These are phyloP conservation scores for Coleophoma eucalyptorum DNA, from an alignment of 2,329 filamentous ascomycete genomes.

Conservation along the genomic window DNA sequence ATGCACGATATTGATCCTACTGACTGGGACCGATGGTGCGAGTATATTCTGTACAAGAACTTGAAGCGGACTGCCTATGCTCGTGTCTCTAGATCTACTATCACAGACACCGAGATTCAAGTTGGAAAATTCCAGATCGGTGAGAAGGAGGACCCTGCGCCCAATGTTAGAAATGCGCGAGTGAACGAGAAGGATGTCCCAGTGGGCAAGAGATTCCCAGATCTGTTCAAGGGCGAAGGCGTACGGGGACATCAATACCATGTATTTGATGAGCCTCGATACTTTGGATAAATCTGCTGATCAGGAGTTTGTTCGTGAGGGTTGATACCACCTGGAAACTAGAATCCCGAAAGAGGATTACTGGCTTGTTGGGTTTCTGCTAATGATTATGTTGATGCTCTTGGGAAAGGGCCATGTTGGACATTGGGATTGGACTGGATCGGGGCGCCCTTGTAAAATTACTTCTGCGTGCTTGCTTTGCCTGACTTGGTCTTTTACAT, in stretches of 20 bases:
- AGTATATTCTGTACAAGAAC: slow-evolving; percentile 95
- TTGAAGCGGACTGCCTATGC: slow-evolving; percentile 86
- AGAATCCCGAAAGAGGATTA: too few species aligned
- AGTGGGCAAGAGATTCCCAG: slow-evolving; percentile 77
- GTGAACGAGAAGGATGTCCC: slow-evolving; percentile 72
- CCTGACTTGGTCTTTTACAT: too few species aligned
- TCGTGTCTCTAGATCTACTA: slow-evolving; percentile 80
- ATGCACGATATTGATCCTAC: slow-evolving; percentile 93
- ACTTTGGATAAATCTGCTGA: slow-evolving; percentile 38
- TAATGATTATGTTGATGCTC: too few species aligned
- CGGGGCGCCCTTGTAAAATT: too few species aligned
- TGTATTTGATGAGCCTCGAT: slow-evolving; percentile 89
- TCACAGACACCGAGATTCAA: slow-evolving; percentile 96
- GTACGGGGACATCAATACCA: slow-evolving; percentile 90
- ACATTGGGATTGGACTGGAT: too few species aligned
- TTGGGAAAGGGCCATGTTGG: too few species aligned
- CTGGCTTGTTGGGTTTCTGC: too few species aligned
- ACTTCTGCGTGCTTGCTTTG: too few species aligned
- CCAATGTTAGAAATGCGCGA: slow-evolving; percentile 50
- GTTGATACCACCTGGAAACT: too few species aligned
- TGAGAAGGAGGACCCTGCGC: slow-evolving; percentile 56
- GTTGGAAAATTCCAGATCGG: slow-evolving; percentile 93
- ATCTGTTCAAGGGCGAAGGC: slow-evolving; percentile 77
- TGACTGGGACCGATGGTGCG: slow-evolving; percentile 98
- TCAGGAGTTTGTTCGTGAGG: too few species aligned